phyloP scores from a whole-genome alignment of 768 basidiomycete species.

The Amanita thiersii region DNA sequence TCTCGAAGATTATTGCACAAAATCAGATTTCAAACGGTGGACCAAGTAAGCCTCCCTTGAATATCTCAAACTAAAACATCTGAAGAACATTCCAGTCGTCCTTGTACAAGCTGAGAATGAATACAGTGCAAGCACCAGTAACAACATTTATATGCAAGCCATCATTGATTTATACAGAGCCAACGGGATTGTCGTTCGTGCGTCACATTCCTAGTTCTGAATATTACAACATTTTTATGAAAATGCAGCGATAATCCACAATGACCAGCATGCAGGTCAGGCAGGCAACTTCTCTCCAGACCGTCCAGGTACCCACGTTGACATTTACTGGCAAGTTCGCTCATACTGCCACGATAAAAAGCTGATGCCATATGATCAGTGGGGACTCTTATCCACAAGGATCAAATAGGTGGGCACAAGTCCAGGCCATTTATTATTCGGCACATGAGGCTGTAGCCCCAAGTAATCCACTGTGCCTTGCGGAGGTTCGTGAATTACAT shows the following conservation, averaged over 20 bases:
- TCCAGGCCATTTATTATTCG: conserved; percentile 40
- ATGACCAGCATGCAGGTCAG: conserved; percentile 40
- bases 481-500: conserved; percentile 25
- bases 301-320: conserved; percentile 31
- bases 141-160: conserved; percentile 42
- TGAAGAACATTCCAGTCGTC: conserved; percentile 25
- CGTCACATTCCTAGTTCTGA: conserved; percentile 12
- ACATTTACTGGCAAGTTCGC: conserved; percentile 38
- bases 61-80: background rate
- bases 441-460: conserved; percentile 33
- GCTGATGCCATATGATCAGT: conserved; percentile 16
- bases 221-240: background rate
- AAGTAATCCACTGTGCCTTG: conserved; percentile 41
- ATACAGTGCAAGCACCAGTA: conserved; percentile 32
- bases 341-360: background rate
- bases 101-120: conserved; percentile 51
- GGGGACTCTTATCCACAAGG: conserved; percentile 48
- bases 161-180: conserved; percentile 35
- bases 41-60: conserved; percentile 29
- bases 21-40: conserved; percentile 57
- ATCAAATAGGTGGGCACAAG: conserved; percentile 37
- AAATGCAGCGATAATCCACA: conserved; percentile 35
- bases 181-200: conserved; percentile 41
- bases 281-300: conserved; percentile 45
- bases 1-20: conserved; percentile 39